Percentiles rank a stretch among this genome's conserved stretches.
Evolutionary conservation across 176 grass and related monocot genomes (phyloP).

Genomic region (Microstegium vimineum): DNA sequence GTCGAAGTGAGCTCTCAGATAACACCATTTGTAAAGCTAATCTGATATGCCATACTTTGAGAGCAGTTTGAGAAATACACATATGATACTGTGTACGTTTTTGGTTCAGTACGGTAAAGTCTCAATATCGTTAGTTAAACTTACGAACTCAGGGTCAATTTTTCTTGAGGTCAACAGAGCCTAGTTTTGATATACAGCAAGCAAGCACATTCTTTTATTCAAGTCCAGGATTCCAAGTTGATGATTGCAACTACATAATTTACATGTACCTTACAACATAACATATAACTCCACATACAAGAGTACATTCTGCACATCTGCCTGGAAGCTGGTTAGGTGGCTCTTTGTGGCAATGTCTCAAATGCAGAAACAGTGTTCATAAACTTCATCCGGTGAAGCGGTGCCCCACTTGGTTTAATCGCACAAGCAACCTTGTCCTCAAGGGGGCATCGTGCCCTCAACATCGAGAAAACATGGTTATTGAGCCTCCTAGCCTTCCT

Average conservation of each 20-base stretch:
- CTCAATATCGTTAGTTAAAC: not conserved
- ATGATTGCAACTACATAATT: constrained; percentile 1
- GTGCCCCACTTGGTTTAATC: constrained; percentile 95
- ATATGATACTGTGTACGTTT: not conserved
- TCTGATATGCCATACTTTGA: not conserved
- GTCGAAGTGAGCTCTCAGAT: not conserved
- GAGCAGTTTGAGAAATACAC: not conserved
- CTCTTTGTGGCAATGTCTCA: constrained; percentile 90
- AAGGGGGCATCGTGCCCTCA: constrained; percentile 89
- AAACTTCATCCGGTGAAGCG: constrained; percentile 90
- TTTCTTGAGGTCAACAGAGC: not conserved
- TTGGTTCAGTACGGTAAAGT: not conserved
- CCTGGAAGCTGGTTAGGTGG: constrained; percentile 23
- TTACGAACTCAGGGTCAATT: not conserved
- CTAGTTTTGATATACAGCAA: not conserved
- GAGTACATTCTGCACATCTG: not conserved
- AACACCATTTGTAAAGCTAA: not conserved
- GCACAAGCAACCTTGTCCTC: constrained; percentile 94
- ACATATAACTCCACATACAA: not conserved
- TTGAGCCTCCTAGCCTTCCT: constrained; percentile 96
- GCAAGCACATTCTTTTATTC: not conserved
- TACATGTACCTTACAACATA: constrained; percentile 7
- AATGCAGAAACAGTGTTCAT: constrained; percentile 85
- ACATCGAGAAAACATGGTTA: constrained; percentile 90
- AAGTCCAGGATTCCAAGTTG: not conserved